phyloP scores from a whole-genome alignment of 768 basidiomycete genomes.

The Paxillus rubicundulus region DNA sequence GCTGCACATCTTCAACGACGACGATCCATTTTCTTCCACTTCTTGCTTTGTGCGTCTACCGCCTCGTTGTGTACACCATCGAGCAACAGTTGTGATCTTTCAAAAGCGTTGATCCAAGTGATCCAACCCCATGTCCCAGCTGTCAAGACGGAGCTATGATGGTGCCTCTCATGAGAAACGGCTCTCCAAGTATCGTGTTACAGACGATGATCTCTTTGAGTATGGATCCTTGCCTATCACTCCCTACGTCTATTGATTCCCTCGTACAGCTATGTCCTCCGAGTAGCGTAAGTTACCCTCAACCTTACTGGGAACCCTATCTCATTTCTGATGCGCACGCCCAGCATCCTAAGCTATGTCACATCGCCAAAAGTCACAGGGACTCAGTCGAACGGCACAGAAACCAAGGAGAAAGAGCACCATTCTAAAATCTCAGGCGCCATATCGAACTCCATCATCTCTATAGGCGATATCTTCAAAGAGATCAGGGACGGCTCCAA shows the following conservation, averaged over 20 bases:
- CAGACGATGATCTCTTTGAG: constrained; percentile 87
- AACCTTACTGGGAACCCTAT: background rate
- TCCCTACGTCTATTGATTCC: constrained; percentile 7
- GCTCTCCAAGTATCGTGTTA: constrained; percentile 70
- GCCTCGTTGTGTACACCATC: background rate
- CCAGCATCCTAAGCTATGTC: constrained; percentile 71
- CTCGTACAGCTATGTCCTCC: constrained; percentile 65
- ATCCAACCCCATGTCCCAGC: constrained; percentile 18
- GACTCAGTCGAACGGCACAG: constrained; percentile 30
- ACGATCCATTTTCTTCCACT: constrained; percentile 42
- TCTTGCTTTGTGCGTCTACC: background rate
- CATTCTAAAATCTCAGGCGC: constrained; percentile 65
- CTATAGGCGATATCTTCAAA: constrained; percentile 77
- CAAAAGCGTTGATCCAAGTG: constrained; percentile 1
- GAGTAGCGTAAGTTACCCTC: constrained; percentile 67
- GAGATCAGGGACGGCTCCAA: constrained; percentile 76
- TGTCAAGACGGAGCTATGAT: constrained; percentile 78
- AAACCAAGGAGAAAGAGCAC: constrained; percentile 60
- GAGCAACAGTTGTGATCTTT: constrained; percentile 3
- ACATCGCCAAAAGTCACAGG: constrained; percentile 54
- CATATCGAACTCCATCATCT: constrained; percentile 51
- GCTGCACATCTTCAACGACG: constrained; percentile 13
- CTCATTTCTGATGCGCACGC: constrained; percentile 9
- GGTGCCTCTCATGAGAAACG: constrained; percentile 70
- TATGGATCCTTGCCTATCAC: constrained; percentile 37